Base-by-base conservation (phyloP, 805 yeast genomes). In the Starmera pachycereana region DNA sequence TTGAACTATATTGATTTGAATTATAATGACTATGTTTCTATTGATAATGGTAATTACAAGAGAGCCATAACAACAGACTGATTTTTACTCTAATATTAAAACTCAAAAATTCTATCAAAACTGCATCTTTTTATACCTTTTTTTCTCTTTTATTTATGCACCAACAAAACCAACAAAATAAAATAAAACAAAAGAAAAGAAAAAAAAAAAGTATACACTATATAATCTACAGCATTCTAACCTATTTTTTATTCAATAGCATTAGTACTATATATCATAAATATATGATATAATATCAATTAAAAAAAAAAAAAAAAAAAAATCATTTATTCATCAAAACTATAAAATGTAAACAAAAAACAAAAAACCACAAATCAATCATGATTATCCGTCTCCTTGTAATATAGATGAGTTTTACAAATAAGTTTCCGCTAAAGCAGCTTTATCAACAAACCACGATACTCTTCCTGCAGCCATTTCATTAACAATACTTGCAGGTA, bases 401-500 rank as follows among this genome's bases (percentile, higher is more conserved):
- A 12, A 12, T 29, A 29, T 10, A 29, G 6, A 27, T 76, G 75
- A 37, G 84, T 84, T 29, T 38, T 35, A 42, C 16, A 46, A 37
- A 32, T 46, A 42, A 31, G 50, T 46, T 54, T 87, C 96, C 36
- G 77, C 74, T 52, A 86, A 74, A 3, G 96, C 96, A 49, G 81
- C 96, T 52, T 87, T 85, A 59, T 90, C 98, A 30, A 90, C 97
- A 66, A 90, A 90, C 98, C 98, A 90, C 8, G 89, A 76, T 6
- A 90, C 96, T 62, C 83, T 81, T 12, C 97, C 97, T 1, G 95
- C 96, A n/a, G 96, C 95, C 28, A 85, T 84, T 62, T 88, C 97
- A 57, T 89, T 89, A 40, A 90, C 96, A 43, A 90, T 81, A 44
- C 92, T 79, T 45, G 92, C 83, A 31, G 98, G 98, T 44, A 90